phyloP scores from a whole-genome alignment of 768 basidiomycete genomes.

The Macrocybe gigantea region DNA sequence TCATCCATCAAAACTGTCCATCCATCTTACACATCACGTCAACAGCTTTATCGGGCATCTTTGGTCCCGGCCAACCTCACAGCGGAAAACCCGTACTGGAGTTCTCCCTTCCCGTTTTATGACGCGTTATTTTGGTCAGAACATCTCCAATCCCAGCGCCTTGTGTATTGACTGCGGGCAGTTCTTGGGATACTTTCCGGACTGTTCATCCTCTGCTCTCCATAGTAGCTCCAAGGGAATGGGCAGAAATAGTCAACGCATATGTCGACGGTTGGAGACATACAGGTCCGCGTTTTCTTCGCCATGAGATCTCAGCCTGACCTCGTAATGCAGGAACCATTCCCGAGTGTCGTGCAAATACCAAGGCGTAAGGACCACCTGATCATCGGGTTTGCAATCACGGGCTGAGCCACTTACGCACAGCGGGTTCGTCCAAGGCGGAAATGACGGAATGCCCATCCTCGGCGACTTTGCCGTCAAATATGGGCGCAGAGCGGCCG shows the following conservation, averaged over 20 bases:
- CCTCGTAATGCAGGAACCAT: conserved; percentile 30
- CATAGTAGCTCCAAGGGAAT: conserved; percentile 36
- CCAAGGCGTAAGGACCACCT: conserved; percentile 31
- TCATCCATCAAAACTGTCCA: neutral
- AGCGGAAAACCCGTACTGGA: conserved; percentile 47
- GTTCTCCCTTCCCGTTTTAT: conserved; percentile 38
- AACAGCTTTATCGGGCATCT: conserved; percentile 41
- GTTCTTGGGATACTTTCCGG: conserved; percentile 51
- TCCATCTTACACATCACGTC: neutral
- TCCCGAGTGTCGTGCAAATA: conserved; percentile 45
- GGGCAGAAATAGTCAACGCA: conserved; percentile 41
- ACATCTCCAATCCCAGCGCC: neutral
- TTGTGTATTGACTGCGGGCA: conserved; percentile 8
- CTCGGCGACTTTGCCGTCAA: conserved; percentile 47
- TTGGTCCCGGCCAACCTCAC: conserved; percentile 49
- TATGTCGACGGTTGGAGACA: conserved; percentile 48
- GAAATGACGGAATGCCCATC: conserved; percentile 46
- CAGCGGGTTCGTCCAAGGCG: conserved; percentile 46
- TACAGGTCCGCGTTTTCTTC: conserved; percentile 24
- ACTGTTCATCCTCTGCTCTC: conserved; percentile 47
- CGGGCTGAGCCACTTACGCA: neutral
- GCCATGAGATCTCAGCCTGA: neutral
- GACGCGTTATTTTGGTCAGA: conserved; percentile 46
- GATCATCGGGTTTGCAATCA: neutral
- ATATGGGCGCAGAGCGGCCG: conserved; percentile 27